A percentile compares a stretch with the other conserved stretches of the same genome.
Conservation (phyloP, 345 rosid species). For the Cardamine resedifolia region DNA sequence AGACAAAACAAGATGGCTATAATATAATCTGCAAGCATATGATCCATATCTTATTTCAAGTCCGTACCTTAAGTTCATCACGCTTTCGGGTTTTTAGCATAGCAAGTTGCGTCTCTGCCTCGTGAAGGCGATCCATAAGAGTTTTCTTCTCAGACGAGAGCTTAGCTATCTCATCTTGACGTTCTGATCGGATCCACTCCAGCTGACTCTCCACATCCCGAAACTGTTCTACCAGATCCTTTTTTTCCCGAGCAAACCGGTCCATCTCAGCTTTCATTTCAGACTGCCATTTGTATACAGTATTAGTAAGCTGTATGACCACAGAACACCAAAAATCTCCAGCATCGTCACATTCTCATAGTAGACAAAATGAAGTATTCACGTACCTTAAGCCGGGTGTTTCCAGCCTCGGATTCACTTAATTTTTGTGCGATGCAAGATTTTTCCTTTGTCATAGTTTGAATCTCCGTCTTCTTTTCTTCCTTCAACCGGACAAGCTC, state of each 20-base stretch:
- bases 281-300: constrained; percentile 54
- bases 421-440: constrained; percentile 59
- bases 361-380: constrained; percentile 26
- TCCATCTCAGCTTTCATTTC: constrained; percentile 91
- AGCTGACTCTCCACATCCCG: constrained; percentile 93
- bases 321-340: constrained; percentile 14
- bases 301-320: constrained; percentile 7
- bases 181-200: constrained; percentile 95
- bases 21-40: constrained; percentile 10
- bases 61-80: constrained; percentile 90
- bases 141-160: constrained; percentile 72
- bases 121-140: constrained; percentile 94
- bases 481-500: constrained; percentile 68
- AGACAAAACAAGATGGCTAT: not conserved
- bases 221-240: constrained; percentile 77
- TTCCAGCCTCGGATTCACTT: constrained; percentile 74
- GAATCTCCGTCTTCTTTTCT: constrained; percentile 67
- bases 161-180: constrained; percentile 76
- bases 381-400: constrained; percentile 76
- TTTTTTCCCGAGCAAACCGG: constrained; percentile 80
- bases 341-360: not conserved
- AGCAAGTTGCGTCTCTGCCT: constrained; percentile 81
- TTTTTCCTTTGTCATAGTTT: constrained; percentile 68
- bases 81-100: constrained; percentile 87
- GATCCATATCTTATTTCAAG: constrained; percentile 10